These are phyloP conservation scores for Ambrosiella beaveri DNA, from an alignment of 2,329 filamentous ascomycete species.

Conservation along the genomic window DNA sequence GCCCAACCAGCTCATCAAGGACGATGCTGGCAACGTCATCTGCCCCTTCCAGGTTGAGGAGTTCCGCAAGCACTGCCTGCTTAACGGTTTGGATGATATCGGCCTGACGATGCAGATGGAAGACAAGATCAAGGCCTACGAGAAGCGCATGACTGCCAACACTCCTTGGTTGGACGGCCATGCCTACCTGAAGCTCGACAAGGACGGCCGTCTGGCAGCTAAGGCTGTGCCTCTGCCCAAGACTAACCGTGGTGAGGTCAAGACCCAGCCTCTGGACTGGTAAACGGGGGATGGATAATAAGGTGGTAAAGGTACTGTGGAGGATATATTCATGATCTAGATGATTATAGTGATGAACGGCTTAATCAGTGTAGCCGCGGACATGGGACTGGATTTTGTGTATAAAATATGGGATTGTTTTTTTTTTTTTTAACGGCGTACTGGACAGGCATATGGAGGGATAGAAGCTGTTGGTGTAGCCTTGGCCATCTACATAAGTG, in stretches of 20 bases:
- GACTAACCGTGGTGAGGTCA: constrained; percentile 73
- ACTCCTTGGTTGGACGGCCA: constrained; percentile 87
- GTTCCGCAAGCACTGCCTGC: constrained; percentile 84
- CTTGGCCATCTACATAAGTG: neutral
- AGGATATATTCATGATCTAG: neutral
- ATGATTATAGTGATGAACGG: neutral
- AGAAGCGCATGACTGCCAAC: constrained; percentile 55
- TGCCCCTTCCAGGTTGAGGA: constrained; percentile 74
- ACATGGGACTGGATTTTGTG: neutral
- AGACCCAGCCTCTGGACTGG: constrained; percentile 81
- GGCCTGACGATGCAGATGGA: constrained; percentile 86
- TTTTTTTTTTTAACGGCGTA: neutral
- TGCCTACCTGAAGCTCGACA: constrained; percentile 53
- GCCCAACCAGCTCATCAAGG: constrained; percentile 65
- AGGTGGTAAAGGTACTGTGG: neutral
- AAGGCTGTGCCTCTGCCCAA: constrained; percentile 58
- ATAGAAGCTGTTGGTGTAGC: neutral
- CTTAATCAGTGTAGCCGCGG: neutral
- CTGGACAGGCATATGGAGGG: neutral
- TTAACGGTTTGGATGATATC: constrained; percentile 92
- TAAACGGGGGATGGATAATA: constrained; percentile 25
- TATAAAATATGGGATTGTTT: neutral
- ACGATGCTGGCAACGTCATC: constrained; percentile 54
- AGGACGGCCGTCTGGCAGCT: constrained; percentile 36
- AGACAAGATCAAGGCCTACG: constrained; percentile 71